Conservation (phyloP, 176 grass and related monocot species). For the Ensete glaucum region DNA sequence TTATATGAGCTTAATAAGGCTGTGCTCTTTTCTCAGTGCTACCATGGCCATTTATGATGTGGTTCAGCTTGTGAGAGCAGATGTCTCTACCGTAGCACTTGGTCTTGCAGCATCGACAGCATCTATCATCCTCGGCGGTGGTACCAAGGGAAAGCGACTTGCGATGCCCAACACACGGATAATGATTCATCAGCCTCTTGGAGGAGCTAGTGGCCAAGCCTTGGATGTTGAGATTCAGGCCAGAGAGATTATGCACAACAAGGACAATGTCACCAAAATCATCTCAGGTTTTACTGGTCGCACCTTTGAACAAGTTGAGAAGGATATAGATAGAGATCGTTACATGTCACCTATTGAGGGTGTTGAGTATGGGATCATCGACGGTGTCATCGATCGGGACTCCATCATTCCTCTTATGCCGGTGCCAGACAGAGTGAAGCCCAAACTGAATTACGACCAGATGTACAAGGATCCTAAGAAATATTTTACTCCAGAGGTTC, state of each 20-base stretch:
- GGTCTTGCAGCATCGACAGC: conserved; percentile 74
- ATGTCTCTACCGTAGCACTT: conserved; percentile 72
- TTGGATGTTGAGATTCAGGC: conserved; percentile 68
- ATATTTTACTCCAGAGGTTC: conserved; percentile 70
- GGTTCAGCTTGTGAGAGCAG: conserved; percentile 70
- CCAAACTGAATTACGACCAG: conserved; percentile 49
- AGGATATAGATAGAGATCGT: conserved; percentile 78
- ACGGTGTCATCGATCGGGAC: conserved; percentile 64
- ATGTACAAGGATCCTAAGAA: conserved; percentile 57
- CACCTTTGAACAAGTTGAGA: conserved; percentile 55
- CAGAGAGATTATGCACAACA: conserved; percentile 68
- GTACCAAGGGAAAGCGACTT: conserved; percentile 78
- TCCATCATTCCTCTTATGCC: conserved; percentile 59
- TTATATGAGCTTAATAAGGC: not conserved
- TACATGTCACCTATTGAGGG: conserved; percentile 94
- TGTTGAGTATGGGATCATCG: conserved; percentile 80
- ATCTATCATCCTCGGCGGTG: conserved; percentile 80
- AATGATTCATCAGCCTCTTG: conserved; percentile 83
- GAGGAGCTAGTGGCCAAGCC: conserved; percentile 65
- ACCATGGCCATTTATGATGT: conserved; percentile 95
- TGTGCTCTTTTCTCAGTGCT: conserved; percentile 42
- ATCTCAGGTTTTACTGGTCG: conserved; percentile 55
- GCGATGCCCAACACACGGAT: conserved; percentile 97
- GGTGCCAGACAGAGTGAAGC: conserved; percentile 50
- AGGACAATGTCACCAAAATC: conserved; percentile 58